These are phyloP conservation scores for Candida odintsovae DNA, from an alignment of 805 yeast genomes.

Conservation along the genomic window DNA sequence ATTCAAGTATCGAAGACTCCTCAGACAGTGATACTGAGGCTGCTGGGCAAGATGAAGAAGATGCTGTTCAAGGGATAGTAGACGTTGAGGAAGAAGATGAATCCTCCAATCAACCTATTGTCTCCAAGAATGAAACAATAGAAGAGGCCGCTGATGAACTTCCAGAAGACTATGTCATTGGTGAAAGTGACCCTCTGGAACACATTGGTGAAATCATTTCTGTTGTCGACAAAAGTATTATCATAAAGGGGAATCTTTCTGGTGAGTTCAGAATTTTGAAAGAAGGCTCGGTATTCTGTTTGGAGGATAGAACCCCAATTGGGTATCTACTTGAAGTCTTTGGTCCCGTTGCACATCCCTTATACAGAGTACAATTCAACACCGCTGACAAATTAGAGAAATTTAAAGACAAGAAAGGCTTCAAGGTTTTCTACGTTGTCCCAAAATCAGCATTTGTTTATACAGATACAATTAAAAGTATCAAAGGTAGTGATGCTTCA, in stretches of 20 bases:
- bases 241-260: slow-evolving; percentile 66
- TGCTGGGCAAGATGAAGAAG: slow-evolving; percentile 4
- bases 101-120: slow-evolving; percentile 45
- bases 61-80: slow-evolving; percentile 10
- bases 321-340: slow-evolving; percentile 86
- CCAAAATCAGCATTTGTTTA: slow-evolving; percentile 73
- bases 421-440: slow-evolving; percentile 68
- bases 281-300: slow-evolving; percentile 75
- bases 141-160: slow-evolving; percentile 65
- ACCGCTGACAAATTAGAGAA: slow-evolving; percentile 41
- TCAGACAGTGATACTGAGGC: slow-evolving; percentile 6
- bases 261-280: slow-evolving; percentile 82
- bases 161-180: slow-evolving; percentile 60
- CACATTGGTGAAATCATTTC: slow-evolving; percentile 64
- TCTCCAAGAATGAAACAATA: slow-evolving; percentile 68
- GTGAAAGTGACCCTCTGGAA: slow-evolving; percentile 59
- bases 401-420: slow-evolving; percentile 45
- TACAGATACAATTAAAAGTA: slow-evolving; percentile 61
- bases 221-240: slow-evolving; percentile 64
- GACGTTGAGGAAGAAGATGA: slow-evolving; percentile 13
- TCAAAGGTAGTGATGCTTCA: slow-evolving; percentile 92
- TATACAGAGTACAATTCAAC: slow-evolving; percentile 69
- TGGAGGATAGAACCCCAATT: slow-evolving; percentile 60
- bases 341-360: slow-evolving; percentile 80
- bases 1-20: slow-evolving; percentile 11